Evolutionary conservation across 2,329 filamentous ascomycete genomes (phyloP).

Genomic region (Scedosporium aurantiacum): DNA sequence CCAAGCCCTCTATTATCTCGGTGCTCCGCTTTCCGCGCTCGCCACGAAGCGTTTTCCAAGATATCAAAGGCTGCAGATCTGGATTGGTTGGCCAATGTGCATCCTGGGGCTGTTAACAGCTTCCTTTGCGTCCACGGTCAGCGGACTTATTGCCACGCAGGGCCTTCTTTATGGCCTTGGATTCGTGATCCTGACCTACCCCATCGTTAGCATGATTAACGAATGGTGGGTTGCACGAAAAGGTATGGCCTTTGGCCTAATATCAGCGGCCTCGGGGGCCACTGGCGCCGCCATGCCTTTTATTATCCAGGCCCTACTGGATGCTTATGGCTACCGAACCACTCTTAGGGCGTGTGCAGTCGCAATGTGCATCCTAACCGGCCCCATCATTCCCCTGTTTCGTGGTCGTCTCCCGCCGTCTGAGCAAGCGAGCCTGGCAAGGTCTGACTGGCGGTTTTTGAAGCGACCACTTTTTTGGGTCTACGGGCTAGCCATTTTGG

Average conservation of each 20-base stretch:
- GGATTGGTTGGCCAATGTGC: conserved; percentile 27
- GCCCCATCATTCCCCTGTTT: too few species aligned
- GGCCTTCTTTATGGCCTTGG: conserved; percentile 27
- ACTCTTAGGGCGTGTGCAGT: too few species aligned
- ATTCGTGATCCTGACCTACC: conserved; percentile 25
- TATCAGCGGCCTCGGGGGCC: conserved; percentile 19
- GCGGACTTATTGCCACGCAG: conserved; percentile 13
- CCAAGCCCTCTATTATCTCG: conserved; percentile 9
- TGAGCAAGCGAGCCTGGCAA: too few species aligned
- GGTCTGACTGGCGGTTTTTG: too few species aligned
- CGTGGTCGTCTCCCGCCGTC: too few species aligned
- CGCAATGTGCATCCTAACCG: too few species aligned
- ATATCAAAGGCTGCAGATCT: conserved; percentile 20
- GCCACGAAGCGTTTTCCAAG: conserved; percentile 14
- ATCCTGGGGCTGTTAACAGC: conserved; percentile 22
- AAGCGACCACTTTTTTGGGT: too few species aligned
- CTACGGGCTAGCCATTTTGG: neutral
- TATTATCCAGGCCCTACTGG: conserved; percentile 20
- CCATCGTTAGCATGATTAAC: conserved; percentile 27
- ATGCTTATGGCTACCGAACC: neutral
- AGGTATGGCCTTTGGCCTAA: conserved; percentile 25
- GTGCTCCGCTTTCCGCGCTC: conserved; percentile 15
- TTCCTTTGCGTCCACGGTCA: conserved; percentile 22
- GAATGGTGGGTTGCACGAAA: conserved; percentile 26
- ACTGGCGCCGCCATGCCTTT: conserved; percentile 24